Conservation (phyloP, 768 basidiomycete species). For the Lactarius pseudohatsudake region DNA sequence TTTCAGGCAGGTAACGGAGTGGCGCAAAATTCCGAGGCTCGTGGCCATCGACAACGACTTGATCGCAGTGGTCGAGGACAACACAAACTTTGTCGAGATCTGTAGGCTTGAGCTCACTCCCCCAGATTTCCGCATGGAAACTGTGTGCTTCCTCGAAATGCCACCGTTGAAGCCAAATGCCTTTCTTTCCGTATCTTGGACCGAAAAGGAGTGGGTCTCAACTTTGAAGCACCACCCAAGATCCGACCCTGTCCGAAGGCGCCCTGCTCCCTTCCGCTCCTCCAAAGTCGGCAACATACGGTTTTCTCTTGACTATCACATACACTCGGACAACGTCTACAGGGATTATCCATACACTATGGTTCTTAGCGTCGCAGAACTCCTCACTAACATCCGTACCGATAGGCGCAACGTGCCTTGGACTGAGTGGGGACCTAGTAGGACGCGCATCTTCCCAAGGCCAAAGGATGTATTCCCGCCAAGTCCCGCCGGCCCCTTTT, state of each 20-base stretch:
- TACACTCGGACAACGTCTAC: background rate
- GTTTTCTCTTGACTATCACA: constrained; percentile 4
- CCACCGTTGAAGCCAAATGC: background rate
- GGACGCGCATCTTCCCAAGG: constrained; percentile 7
- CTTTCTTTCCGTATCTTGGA: background rate
- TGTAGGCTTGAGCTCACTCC: constrained; percentile 17
- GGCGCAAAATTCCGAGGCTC: constrained; percentile 14
- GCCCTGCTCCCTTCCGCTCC: constrained; percentile 17
- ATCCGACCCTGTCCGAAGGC: background rate
- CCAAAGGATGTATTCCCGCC: background rate
- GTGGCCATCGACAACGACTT: constrained; percentile 13
- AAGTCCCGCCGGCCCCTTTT: constrained; percentile 12
- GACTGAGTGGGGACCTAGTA: constrained; percentile 16
- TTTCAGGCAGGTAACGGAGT: background rate
- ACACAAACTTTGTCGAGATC: constrained; percentile 10
- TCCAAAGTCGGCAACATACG: constrained; percentile 17
- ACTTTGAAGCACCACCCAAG: background rate
- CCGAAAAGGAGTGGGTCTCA: constrained; percentile 16
- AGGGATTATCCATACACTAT: background rate
- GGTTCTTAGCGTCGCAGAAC: constrained; percentile 11
- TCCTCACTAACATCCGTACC: background rate
- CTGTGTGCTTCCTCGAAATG: constrained; percentile 13
- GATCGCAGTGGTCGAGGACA: constrained; percentile 11
- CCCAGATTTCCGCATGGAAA: background rate
- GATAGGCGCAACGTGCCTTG: background rate